phyloP scores from a whole-genome alignment of 495 filamentous ascomycete species.

The Pseudotulostoma volvatum region DNA sequence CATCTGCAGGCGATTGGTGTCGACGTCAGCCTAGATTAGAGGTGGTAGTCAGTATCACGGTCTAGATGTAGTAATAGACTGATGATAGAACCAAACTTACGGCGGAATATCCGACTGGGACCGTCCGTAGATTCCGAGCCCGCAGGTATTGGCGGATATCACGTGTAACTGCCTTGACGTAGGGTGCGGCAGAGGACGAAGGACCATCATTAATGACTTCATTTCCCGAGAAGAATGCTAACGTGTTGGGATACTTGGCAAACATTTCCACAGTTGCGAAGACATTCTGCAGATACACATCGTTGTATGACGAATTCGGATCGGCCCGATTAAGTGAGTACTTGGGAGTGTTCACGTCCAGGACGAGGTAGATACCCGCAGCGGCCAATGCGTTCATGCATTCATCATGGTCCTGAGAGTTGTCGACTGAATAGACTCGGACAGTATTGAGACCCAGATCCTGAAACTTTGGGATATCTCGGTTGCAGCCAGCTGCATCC shows the following conservation, averaged over 20 bases:
- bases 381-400: conserved; percentile 73
- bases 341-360: conserved; percentile 66
- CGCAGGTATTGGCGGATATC: conserved; percentile 81
- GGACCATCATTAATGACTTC: conserved; percentile 82
- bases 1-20: conserved; percentile 75
- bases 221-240: conserved; percentile 94
- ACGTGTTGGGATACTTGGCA: conserved; percentile 69
- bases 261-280: conserved; percentile 90
- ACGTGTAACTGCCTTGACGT: conserved; percentile 85
- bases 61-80: background rate
- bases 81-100: conserved; percentile 8
- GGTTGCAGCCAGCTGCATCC: conserved; percentile 49
- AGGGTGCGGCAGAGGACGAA: conserved; percentile 60
- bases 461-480: conserved; percentile 73
- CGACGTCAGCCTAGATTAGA: conserved; percentile 50
- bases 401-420: conserved; percentile 61
- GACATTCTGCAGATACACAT: conserved; percentile 76
- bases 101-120: conserved; percentile 90
- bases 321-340: conserved; percentile 71
- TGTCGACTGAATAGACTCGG: conserved; percentile 87
- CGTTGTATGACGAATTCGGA: conserved; percentile 72
- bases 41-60: background rate
- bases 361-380: conserved; percentile 80
- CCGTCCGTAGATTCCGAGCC: conserved; percentile 51
- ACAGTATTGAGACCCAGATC: conserved; percentile 80